These are phyloP conservation scores for Fulvia fulva DNA, from an alignment of 2,329 filamentous ascomycete species.

Conservation along the genomic window DNA sequence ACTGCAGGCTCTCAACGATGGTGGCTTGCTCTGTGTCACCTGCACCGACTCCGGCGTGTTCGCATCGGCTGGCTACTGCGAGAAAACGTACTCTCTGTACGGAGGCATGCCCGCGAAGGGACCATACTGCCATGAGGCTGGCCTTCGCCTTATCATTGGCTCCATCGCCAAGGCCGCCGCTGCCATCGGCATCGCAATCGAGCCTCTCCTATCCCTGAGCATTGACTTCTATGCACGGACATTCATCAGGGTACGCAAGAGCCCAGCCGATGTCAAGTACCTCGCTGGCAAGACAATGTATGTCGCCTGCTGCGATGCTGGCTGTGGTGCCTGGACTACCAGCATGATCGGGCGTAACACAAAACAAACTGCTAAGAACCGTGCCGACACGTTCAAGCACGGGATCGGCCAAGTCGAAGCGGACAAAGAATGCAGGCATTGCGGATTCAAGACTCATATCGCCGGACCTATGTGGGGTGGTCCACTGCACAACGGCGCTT, in stretches of 20 bases:
- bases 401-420: constrained; percentile 64
- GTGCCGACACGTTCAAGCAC: constrained; percentile 69
- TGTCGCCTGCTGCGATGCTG: constrained; percentile 83
- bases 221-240: constrained; percentile 94
- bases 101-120: constrained; percentile 86
- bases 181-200: constrained; percentile 83
- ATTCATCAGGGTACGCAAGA: constrained; percentile 77
- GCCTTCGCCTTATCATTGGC: constrained; percentile 80
- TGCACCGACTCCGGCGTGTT: constrained; percentile 96
- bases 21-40: constrained; percentile 87
- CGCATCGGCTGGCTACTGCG: constrained; percentile 87
- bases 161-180: constrained; percentile 75
- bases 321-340: constrained; percentile 87
- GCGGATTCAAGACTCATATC: constrained; percentile 79
- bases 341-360: constrained; percentile 73
- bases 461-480: constrained; percentile 95
- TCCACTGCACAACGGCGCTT: constrained; percentile 76
- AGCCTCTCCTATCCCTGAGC: constrained; percentile 85
- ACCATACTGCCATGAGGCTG: constrained; percentile 80
- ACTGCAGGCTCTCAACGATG: constrained; percentile 80
- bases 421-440: constrained; percentile 71
- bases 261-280: constrained; percentile 84
- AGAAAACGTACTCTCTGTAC: constrained; percentile 92
- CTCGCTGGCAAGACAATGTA: constrained; percentile 88
- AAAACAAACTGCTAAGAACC: constrained; percentile 64